Conservation (phyloP, 73 alveolate genomes). For the Stentor roeselii region DNA sequence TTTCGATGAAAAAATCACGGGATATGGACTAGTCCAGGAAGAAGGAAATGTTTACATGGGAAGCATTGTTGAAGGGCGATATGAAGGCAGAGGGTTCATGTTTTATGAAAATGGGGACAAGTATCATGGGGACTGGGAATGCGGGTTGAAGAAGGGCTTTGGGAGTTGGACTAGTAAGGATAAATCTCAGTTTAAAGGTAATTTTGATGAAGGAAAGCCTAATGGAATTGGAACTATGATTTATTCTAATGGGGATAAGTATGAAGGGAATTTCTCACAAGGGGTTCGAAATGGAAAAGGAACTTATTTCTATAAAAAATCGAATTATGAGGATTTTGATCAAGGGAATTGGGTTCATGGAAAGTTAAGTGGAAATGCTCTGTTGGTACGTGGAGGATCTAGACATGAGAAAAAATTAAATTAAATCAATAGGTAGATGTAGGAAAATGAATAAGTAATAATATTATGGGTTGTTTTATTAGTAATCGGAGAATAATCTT, state of each 20-base stretch:
- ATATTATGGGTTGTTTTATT: too few species aligned
- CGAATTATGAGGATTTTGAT: background rate
- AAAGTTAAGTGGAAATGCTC: too few species aligned
- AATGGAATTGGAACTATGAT: background rate
- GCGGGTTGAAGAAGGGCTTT: background rate
- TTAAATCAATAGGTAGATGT: too few species aligned
- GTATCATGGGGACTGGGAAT: background rate
- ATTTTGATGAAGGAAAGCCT: background rate
- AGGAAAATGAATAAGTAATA: too few species aligned
- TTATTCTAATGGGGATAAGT: background rate
- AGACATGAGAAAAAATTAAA: too few species aligned
- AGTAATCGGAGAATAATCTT: too few species aligned
- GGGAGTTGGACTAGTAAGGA: background rate
- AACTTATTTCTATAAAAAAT: background rate
- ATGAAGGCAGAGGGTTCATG: conserved; percentile 27
- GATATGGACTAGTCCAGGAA: background rate
- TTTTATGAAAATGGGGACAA: background rate
- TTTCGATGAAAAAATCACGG: background rate
- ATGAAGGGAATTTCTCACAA: background rate
- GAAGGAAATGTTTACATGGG: background rate
- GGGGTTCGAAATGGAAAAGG: background rate
- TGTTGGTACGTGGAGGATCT: too few species aligned
- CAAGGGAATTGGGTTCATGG: too few species aligned
- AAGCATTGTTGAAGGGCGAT: background rate
- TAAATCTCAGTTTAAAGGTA: background rate